Evolutionary conservation across 208 protist species (phyloP), one percentile per base, ranked within the genome.

Genomic region (Wallacemonas rigidus): DNA sequence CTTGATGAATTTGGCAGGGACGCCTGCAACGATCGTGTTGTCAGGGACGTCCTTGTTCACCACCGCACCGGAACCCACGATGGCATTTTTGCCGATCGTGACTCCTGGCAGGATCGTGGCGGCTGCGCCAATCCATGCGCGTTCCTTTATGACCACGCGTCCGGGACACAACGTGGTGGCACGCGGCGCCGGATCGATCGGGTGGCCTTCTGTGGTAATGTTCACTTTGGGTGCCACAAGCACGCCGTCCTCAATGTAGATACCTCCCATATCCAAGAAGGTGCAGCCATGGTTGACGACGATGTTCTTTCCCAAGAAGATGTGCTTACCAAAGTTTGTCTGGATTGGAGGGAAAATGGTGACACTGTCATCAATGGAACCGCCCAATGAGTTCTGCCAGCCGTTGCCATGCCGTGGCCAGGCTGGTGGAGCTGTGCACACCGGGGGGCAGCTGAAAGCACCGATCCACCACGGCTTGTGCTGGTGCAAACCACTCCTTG

Each of bases 251-350:
- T 87, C 90, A 35, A 98, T 87, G 56, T 63, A 71, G 35, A 97
- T 77, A 62, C 62, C 47, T n/a, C 65, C 72, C 15, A 82, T 67
- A 75, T 97, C 93, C 3, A 98, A 69, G 35, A 95, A 71, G 2
- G 80, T 74, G 72, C 80, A 93, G 48, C 84, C 68, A 69, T 83
- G 92, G 57, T 95, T 94, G 7, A 85, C 48, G 71, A 86, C 87
- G 36, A 93, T 76, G 57, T 72, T 65, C n/a, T 85, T 72, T 7
- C 88, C 88, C n/a, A 92, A 4, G 8, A 67, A 60, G 36, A 93
- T 91, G 79, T 96, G 82, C 15, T 56, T 80, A 8, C 91, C 92
- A 70, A 94, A 95, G 70, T 95, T 89, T 45, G 71, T 96, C n/a
- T 77, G 67, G 58, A 98, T 86, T 2, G 88, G 80, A 1, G 81